Conservation (phyloP, 176 grass and related monocot species). For the Leersia perrieri region DNA sequence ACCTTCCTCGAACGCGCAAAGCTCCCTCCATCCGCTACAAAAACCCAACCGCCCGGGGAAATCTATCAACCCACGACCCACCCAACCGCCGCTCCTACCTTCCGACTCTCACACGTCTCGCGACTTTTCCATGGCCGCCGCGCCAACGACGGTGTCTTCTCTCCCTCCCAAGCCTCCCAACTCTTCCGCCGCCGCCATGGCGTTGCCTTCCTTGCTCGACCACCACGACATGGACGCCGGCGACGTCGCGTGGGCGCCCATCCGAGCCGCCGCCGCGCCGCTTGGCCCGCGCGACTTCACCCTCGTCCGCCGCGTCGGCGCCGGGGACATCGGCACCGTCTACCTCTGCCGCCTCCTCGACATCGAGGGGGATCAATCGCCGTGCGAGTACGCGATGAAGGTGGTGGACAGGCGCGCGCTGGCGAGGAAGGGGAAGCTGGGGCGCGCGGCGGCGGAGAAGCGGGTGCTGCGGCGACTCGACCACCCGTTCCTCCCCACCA, state of each 20-base stretch:
- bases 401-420: conserved; percentile 83
- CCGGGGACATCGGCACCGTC: conserved; percentile 88
- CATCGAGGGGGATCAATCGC: conserved; percentile 1
- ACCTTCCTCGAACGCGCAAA: conserved; percentile 57
- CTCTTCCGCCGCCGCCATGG: not conserved
- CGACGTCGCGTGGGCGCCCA: conserved; percentile 66
- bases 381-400: conserved; percentile 89
- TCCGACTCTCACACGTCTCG: too few relatives aligned
- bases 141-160: not conserved
- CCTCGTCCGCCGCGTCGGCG: conserved; percentile 76
- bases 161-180: conserved; percentile 31
- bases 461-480: conserved; percentile 75
- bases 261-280: conserved; percentile 29
- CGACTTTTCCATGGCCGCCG: conserved; percentile 35
- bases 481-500: conserved; percentile 87
- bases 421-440: conserved; percentile 82
- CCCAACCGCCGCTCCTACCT: not conserved
- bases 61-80: conserved; percentile 11
- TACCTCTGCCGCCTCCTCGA: conserved; percentile 92
- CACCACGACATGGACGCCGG: conserved; percentile 47
- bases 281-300: conserved; percentile 89
- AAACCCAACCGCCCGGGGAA: not conserved
- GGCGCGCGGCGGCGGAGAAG: conserved; percentile 79
- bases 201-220: conserved; percentile 25
- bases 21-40: conserved; percentile 24